These are phyloP conservation scores for Azolla pinnata DNA, from an alignment of 75 land plant species.

Conservation along the genomic window DNA sequence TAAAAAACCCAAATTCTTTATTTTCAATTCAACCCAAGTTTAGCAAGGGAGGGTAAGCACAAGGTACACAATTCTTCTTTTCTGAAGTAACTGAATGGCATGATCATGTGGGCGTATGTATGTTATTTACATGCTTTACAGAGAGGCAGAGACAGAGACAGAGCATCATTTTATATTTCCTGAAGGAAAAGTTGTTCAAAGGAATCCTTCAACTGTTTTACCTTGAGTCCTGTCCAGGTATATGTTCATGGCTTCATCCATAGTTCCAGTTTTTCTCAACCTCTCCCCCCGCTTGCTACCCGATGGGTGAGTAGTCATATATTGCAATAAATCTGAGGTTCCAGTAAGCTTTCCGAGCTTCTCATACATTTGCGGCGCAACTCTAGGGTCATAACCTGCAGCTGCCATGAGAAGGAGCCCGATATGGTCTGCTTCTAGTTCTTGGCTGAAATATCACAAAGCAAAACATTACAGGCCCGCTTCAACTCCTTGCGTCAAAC, in stretches of 20 bases:
- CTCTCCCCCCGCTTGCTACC: constrained; percentile 75
- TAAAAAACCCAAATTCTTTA: no score
- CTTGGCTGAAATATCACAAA: constrained; percentile 58
- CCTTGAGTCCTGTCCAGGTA: constrained; percentile 54
- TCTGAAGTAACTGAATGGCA: no score
- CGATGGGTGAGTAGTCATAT: constrained; percentile 93
- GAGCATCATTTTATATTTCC: no score
- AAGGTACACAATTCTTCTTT: no score
- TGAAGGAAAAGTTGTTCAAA: no score
- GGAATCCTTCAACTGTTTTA: constrained; percentile 60
- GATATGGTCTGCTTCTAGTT: constrained; percentile 96
- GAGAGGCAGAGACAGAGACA: no score
- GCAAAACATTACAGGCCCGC: no score
- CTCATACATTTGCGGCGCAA: constrained; percentile 86
- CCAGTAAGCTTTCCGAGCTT: constrained; percentile 67
- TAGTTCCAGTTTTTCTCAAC: constrained; percentile 60
- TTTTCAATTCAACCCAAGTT: no score
- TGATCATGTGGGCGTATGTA: no score
- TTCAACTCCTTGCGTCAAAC: no score
- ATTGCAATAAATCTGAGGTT: constrained; percentile 51
- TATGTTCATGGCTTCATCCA: constrained; percentile 78
- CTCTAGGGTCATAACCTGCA: constrained; percentile 85
- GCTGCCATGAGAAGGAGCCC: constrained; percentile 85
- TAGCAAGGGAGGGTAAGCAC: no score
- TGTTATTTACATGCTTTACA: no score